A percentile compares a stretch with the other conserved stretches of the same genome.
phyloP scores from a whole-genome alignment of 306 rosid species.

The Vigna angularis region DNA sequence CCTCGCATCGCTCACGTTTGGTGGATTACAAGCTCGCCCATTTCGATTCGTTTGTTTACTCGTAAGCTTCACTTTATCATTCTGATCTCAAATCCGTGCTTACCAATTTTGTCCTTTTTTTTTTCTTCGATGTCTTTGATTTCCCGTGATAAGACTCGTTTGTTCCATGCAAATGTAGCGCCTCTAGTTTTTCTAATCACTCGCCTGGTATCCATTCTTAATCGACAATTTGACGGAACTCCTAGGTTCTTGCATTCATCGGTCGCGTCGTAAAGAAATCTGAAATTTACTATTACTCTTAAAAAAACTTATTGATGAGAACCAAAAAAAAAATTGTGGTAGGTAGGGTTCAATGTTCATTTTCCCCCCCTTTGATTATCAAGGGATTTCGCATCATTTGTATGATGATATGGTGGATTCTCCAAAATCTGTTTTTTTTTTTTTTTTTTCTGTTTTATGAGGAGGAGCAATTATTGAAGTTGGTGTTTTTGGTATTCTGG shows the following conservation, averaged over 20 bases:
- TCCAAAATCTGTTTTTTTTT: background rate
- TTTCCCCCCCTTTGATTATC: background rate
- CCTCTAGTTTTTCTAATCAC: background rate
- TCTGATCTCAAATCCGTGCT: conserved; percentile 28
- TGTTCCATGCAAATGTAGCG: conserved; percentile 1
- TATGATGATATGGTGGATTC: conserved; percentile 22
- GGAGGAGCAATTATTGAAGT: conserved; percentile 15
- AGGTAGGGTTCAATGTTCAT: conserved; percentile 5
- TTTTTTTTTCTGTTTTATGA: background rate
- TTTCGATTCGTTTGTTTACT: conserved; percentile 30
- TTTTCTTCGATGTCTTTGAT: background rate
- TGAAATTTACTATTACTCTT: conserved; percentile 7
- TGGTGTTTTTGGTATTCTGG: conserved; percentile 22
- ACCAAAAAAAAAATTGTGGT: background rate
- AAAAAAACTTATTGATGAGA: conserved; percentile 1
- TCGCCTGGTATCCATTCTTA: background rate
- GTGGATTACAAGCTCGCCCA: conserved; percentile 24
- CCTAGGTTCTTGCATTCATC: background rate
- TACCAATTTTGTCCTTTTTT: background rate
- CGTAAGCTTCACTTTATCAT: conserved; percentile 36
- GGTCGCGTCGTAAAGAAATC: conserved; percentile 6
- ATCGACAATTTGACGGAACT: background rate
- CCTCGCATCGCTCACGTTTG: conserved; percentile 25
- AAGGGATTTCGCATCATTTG: conserved; percentile 18
- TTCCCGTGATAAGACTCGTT: conserved; percentile 1